Conservation (phyloP, 1,139 yeast species). For the Blastobotrys malaysiensis region DNA sequence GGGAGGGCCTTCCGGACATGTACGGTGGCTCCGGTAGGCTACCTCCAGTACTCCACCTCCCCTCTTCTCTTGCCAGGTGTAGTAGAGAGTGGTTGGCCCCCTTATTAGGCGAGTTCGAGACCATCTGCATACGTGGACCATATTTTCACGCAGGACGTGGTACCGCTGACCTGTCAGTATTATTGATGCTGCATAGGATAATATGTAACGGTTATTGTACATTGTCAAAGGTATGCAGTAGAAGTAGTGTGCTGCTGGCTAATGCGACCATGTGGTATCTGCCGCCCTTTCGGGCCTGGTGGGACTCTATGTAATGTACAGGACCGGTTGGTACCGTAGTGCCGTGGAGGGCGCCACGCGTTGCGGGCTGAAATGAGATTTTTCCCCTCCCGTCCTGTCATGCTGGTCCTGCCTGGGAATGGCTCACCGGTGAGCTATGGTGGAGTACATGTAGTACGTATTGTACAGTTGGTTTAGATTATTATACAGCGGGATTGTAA, state of each 20-base stretch:
- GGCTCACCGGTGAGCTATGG: no score
- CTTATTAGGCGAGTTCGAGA: neutral
- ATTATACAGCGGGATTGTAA: no score
- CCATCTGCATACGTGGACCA: neutral
- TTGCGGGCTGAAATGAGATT: no score
- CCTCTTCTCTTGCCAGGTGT: no score
- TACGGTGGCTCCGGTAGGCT: neutral
- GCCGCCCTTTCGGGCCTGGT: neutral
- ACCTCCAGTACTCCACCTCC: neutral
- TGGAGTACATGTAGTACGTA: no score
- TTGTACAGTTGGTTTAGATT: no score
- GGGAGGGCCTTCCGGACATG: neutral
- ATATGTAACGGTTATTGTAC: neutral
- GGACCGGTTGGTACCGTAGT: no score
- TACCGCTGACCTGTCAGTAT: neutral
- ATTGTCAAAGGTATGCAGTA: neutral
- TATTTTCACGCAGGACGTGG: neutral
- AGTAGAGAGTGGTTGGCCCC: no score
- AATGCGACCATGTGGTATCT: neutral
- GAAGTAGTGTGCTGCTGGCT: neutral
- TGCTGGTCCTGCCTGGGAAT: no score
- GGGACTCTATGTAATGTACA: no score
- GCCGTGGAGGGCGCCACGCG: neutral
- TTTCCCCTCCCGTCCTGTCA: no score
- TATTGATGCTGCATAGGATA: neutral